Base-by-base conservation (phyloP, 1,284 basidiomycete species). In the Trichosporon sp. region DNA sequence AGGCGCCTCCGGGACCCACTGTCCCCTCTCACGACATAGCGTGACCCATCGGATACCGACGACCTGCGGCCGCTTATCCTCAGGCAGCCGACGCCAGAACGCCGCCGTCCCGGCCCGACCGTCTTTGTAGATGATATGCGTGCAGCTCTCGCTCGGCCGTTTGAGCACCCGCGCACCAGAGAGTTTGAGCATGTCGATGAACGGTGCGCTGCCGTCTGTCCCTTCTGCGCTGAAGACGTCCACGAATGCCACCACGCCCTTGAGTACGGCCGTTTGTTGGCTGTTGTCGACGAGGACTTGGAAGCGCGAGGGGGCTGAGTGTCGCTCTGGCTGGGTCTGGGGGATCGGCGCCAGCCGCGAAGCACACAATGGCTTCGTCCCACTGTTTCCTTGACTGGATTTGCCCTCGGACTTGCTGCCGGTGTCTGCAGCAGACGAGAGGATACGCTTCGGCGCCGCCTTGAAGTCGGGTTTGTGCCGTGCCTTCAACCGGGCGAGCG, bases 1-100 rank as follows among this genome's bases (percentile, higher is more conserved):
- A 33, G 81, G 83, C 2, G 81, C 78, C 74, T 95, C 92, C 8
- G 88, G 87, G 2, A 90, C 84, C 49, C 81, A 84, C 44, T 80
- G 78, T 23, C 86, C 84, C 63, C 87, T 84, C 73, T 95, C 91
- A 11, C 86, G 89, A 69, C 90, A 92, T 71, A 89, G 86, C 1
- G 92, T 90, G 2, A 95, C 90, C 93, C 93, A 96, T n/a, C 86
- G 88, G 69, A 95, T 91, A 11, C 91, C 90, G 13, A 96, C 89
- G 11, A 95, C 86, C 44, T 72, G 66, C 0, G 88, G 87, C 0
- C 64, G 61, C 31, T 89, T 86, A 34, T 86, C 81, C 23, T 68
- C 62, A 8, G 71, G 68, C 54, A 78, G 74, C 81, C 71, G 70
- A 86, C 90, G 86, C 74, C 89, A 92, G 66, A 87, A 87, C 27